phyloP scores from a whole-genome alignment of 2,329 filamentous ascomycete genomes.

The Neonectria coccinea region DNA sequence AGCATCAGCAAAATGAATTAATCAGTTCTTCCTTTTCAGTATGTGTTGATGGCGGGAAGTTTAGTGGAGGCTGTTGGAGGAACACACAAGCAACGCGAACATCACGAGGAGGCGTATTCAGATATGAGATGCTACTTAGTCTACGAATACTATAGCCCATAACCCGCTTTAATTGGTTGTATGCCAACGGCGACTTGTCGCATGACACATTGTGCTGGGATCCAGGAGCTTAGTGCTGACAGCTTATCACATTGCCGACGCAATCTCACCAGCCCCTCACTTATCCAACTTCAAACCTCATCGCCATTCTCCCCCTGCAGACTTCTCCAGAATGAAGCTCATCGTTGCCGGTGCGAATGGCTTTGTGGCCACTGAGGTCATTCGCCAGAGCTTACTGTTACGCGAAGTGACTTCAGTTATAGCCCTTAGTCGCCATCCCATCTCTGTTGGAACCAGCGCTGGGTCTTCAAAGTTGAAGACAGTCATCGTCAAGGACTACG shows the following conservation, averaged over 20 bases:
- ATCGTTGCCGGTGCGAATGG: slow-evolving; percentile 58
- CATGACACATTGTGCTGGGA: not conserved
- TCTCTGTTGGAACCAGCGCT: slow-evolving; percentile 32
- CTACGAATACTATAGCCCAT: too few species aligned
- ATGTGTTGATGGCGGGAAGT: too few species aligned
- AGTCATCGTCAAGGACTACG: slow-evolving; percentile 55
- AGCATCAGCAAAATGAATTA: too few species aligned
- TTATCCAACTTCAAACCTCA: not conserved
- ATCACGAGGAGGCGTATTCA: too few species aligned
- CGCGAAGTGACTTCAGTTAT: slow-evolving; percentile 55
- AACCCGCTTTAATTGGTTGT: not conserved
- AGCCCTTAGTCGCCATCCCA: slow-evolving; percentile 55
- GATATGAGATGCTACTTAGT: too few species aligned
- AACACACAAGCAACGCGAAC: too few species aligned
- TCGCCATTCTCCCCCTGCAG: not conserved
- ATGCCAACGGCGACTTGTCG: not conserved
- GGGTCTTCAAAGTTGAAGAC: slow-evolving; percentile 54
- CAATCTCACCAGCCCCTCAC: not conserved
- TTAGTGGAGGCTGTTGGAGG: too few species aligned
- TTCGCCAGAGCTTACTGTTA: slow-evolving; percentile 55
- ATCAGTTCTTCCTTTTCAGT: too few species aligned
- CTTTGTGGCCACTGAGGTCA: slow-evolving; percentile 56
- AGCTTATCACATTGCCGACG: too few species aligned
- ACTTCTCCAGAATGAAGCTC: slow-evolving; percentile 53
- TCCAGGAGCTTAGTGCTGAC: not conserved